Evolutionary conservation across 257 asterid genomes (phyloP).

Genomic region (Jacaranda copaia): DNA sequence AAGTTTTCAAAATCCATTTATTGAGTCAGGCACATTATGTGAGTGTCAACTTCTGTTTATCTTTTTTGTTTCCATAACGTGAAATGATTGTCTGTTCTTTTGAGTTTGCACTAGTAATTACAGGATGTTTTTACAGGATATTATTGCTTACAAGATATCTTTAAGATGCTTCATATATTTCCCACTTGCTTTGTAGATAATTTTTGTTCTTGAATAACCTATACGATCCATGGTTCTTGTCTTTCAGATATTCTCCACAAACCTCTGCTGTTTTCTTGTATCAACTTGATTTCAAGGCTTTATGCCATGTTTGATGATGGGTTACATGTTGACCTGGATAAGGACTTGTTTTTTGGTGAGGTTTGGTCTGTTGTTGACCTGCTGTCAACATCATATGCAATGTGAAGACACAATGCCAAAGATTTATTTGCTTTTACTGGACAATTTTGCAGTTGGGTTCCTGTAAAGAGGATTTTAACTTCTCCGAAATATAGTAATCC

Average conservation of each 20-base stretch:
- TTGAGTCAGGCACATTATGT: neutral
- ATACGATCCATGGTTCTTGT: neutral
- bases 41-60: neutral
- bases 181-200: neutral
- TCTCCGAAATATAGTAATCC: neutral
- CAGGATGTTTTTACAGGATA: too few species aligned
- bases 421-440: neutral
- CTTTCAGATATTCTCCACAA: conserved; percentile 17
- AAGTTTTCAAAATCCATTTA: neutral
- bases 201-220: neutral
- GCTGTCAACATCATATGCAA: neutral
- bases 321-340: neutral
- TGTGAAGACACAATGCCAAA: conserved; percentile 24
- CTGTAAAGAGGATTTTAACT: neutral
- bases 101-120: neutral
- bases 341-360: conserved; percentile 8
- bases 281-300: neutral
- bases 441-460: neutral
- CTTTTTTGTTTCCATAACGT: neutral
- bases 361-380: neutral
- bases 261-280: neutral
- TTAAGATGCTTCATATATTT: neutral
- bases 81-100: neutral
- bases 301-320: too few species aligned
- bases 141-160: neutral